Evolutionary conservation across 73 alveolate species (phyloP).

Genomic region (Tetrahymena malaccensis): DNA sequence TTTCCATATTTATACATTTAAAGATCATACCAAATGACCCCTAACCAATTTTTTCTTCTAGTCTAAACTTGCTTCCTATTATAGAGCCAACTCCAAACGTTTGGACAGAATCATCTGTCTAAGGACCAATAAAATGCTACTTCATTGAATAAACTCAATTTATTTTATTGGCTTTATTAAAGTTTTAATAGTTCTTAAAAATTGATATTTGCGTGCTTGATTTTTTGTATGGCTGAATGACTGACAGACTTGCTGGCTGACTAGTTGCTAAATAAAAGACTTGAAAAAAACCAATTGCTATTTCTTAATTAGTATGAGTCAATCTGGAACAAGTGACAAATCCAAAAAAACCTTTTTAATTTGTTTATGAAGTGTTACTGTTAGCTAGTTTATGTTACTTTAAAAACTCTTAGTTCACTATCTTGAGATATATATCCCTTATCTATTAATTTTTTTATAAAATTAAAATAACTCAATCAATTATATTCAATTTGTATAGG

Average conservation of each 20-base stretch:
- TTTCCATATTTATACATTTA: conserved; percentile 30
- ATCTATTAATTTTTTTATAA: not conserved
- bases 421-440: not conserved
- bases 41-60: conserved; percentile 33
- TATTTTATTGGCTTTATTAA: not conserved
- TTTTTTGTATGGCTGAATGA: not conserved
- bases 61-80: conserved; percentile 19
- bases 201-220: no score
- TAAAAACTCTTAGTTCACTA: not conserved
- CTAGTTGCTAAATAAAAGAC: no score
- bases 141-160: not conserved
- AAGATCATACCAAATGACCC: conserved; percentile 35
- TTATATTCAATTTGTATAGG: not conserved
- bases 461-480: no score
- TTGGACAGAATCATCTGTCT: not conserved
- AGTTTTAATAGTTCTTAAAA: not conserved
- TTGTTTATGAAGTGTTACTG: no score
- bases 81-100: conserved; percentile 10
- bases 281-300: not conserved
- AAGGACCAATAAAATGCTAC: not conserved
- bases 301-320: not conserved
- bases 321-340: not conserved
- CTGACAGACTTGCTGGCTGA: not conserved
- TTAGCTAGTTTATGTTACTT: not conserved
- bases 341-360: not conserved